Conservation (phyloP, 1,284 basidiomycete genomes). For the Kalmanozyma brasiliensis region DNA sequence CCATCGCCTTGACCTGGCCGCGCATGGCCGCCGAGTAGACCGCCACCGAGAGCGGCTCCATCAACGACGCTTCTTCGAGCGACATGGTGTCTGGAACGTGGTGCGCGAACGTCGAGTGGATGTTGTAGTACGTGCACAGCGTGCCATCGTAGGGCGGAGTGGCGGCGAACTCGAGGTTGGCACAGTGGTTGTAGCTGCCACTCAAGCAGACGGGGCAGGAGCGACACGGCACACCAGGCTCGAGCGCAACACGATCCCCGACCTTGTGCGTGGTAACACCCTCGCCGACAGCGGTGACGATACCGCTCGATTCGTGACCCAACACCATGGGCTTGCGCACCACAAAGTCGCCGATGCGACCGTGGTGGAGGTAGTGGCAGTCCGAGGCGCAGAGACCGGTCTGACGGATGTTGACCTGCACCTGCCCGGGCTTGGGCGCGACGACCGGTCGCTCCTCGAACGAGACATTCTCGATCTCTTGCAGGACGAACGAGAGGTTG, state of each 20-base stretch:
- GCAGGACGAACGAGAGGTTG: constrained; percentile 83
- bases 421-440: constrained; percentile 75
- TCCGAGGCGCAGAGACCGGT: constrained; percentile 80
- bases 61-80: constrained; percentile 73
- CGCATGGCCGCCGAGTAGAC: constrained; percentile 86
- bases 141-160: constrained; percentile 92
- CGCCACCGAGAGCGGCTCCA: constrained; percentile 92
- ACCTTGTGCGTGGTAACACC: constrained; percentile 78
- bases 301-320: constrained; percentile 74
- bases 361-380: constrained; percentile 69
- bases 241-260: constrained; percentile 88
- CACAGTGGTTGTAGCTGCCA: constrained; percentile 69
- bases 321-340: constrained; percentile 82
- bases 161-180: constrained; percentile 83
- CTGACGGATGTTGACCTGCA: constrained; percentile 90
- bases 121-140: constrained; percentile 74
- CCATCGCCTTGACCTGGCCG: constrained; percentile 74
- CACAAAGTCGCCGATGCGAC: constrained; percentile 74
- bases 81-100: constrained; percentile 69
- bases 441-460: constrained; percentile 83
- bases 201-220: constrained; percentile 72
- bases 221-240: constrained; percentile 81
- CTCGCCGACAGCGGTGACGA: constrained; percentile 74
- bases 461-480: constrained; percentile 76
- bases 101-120: constrained; percentile 66